These are phyloP conservation scores for Proliferodiscus dingleyae DNA, from an alignment of 2,329 filamentous ascomycete genomes.

Conservation along the genomic window DNA sequence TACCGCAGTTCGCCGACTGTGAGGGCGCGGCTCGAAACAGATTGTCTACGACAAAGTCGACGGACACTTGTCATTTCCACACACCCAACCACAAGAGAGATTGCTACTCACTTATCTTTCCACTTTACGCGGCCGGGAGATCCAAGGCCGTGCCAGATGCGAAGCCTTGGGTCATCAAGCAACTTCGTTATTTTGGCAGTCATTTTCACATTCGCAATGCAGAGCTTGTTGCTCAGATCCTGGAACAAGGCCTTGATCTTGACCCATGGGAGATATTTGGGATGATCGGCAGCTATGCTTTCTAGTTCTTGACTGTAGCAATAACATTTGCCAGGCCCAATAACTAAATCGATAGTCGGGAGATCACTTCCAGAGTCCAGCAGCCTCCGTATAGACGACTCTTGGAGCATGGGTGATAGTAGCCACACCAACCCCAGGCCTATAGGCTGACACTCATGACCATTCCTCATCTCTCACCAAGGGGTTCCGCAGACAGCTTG, in stretches of 20 bases:
- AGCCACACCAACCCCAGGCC: too few species aligned
- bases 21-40: neutral
- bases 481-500: too few species aligned
- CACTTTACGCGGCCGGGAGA: conserved; percentile 9
- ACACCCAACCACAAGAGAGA: conserved; percentile 3
- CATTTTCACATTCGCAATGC: conserved; percentile 18
- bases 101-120: conserved; percentile 12
- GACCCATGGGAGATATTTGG: neutral
- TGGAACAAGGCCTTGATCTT: neutral
- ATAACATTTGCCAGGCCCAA: too few species aligned
- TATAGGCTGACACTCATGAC: too few species aligned
- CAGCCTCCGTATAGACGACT: too few species aligned
- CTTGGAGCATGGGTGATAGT: too few species aligned
- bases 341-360: too few species aligned
- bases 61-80: neutral
- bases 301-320: too few species aligned
- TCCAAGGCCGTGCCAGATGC: neutral
- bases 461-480: too few species aligned
- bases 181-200: conserved; percentile 8
- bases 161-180: conserved; percentile 9
- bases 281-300: neutral
- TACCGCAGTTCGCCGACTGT: conserved; percentile 13
- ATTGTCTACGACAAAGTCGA: neutral
- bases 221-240: conserved; percentile 7
- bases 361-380: too few species aligned